These are phyloP conservation scores for Mortierella sp. DNA, from an alignment of 371 early-diverging fungal genomes.

Conservation along the genomic window DNA sequence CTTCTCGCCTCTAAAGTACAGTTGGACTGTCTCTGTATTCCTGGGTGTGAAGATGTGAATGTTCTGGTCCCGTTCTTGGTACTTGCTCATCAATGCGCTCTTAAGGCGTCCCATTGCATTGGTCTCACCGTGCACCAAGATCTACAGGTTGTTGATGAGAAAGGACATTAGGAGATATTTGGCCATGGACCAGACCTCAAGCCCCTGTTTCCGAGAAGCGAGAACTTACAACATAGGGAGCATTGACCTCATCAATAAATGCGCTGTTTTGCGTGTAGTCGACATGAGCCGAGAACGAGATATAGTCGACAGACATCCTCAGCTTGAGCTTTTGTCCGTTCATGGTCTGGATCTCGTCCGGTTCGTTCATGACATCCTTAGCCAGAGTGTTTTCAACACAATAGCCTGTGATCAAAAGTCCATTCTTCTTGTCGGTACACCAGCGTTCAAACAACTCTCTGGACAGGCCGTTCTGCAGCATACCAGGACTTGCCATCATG, in stretches of 20 bases:
- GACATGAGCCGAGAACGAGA: conserved; percentile 99
- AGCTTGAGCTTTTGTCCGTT: conserved; percentile 92
- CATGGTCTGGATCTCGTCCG: conserved; percentile 91
- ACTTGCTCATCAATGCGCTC: conserved; percentile 89
- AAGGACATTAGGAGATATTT: not conserved
- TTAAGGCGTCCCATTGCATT: conserved; percentile 98
- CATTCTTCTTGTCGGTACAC: conserved; percentile 97
- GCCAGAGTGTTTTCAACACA: conserved; percentile 99
- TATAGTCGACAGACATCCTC: conserved; percentile 95
- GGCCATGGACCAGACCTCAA: no score
- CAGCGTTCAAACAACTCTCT: conserved; percentile 98
- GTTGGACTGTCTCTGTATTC: conserved; percentile 94
- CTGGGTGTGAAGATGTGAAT: conserved; percentile 93
- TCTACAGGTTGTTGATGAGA: no score
- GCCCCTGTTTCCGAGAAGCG: no score
- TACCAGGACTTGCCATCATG: conserved; percentile 99
- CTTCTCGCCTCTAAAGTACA: conserved; percentile 97
- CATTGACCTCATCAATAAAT: conserved; percentile 98
- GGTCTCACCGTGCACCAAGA: conserved; percentile 99
- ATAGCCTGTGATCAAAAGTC: conserved; percentile 98
- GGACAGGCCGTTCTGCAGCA: conserved; percentile 99
- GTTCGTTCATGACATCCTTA: conserved; percentile 95
- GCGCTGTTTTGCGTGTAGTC: conserved; percentile 98
- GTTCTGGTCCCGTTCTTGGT: conserved; percentile 83
- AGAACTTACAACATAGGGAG: conserved; percentile 89